These are phyloP conservation scores for Malassezia sp. DNA, from an alignment of 1,284 basidiomycete species.

Conservation along the genomic window DNA sequence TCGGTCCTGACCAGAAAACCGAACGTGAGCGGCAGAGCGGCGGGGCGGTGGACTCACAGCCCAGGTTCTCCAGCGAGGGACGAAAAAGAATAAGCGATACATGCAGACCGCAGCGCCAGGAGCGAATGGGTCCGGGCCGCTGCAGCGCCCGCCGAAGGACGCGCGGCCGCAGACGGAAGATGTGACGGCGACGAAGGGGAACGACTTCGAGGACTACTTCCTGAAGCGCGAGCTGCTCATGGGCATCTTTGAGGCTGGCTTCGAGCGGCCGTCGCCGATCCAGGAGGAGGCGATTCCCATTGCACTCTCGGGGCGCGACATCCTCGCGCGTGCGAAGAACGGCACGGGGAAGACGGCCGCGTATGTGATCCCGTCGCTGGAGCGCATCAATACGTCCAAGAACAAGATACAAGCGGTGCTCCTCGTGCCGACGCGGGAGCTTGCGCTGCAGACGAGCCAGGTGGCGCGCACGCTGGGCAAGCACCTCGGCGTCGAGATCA, in stretches of 20 bases:
- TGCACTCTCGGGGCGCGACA: constrained; percentile 56
- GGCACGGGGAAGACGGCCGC: constrained; percentile 71
- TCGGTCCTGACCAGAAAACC: too few species aligned
- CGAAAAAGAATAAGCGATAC: too few species aligned
- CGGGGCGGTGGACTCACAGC: too few species aligned
- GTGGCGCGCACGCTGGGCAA: constrained; percentile 95
- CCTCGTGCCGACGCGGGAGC: constrained; percentile 45
- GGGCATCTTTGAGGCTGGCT: constrained; percentile 50
- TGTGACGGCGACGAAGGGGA: constrained; percentile 44
- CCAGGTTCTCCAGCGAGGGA: too few species aligned
- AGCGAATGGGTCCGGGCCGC: constrained; percentile 4
- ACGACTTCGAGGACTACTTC: constrained; percentile 46
- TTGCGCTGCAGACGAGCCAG: constrained; percentile 66
- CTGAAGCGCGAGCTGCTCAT: constrained; percentile 46
- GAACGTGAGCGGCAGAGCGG: too few species aligned
- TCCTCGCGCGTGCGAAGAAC: constrained; percentile 59
- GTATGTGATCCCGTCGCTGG: constrained; percentile 91
- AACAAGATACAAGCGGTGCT: constrained; percentile 67
- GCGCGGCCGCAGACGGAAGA: constrained; percentile 46
- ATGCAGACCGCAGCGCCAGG: too few species aligned
- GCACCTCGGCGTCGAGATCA: constrained; percentile 87
- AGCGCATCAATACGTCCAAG: constrained; percentile 75
- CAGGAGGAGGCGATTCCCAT: constrained; percentile 71
- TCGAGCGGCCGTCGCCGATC: constrained; percentile 91
- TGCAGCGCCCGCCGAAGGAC: constrained; percentile 21